Conservation (phyloP, 2,329 filamentous ascomycete species). For the Elsinoe perseae region DNA sequence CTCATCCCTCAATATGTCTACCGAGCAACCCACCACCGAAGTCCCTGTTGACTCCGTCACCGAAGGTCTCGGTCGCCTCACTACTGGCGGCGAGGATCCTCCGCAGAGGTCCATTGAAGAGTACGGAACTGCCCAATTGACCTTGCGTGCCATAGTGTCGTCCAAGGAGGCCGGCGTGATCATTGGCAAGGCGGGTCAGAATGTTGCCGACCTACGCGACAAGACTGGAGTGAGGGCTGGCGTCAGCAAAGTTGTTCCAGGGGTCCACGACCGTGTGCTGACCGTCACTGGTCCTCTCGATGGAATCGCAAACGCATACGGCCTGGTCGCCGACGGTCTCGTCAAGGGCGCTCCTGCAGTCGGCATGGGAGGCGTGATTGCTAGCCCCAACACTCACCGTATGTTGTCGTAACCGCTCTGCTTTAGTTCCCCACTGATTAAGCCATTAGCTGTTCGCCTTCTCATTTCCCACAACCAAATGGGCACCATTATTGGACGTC, state of each 20-base stretch:
- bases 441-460: slow-evolving; percentile 72
- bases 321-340: slow-evolving; percentile 82
- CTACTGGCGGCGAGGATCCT: slow-evolving; percentile 53
- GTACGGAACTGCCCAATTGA: slow-evolving; percentile 86
- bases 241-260: slow-evolving; percentile 96
- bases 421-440: slow-evolving; percentile 22
- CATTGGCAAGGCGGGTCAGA: slow-evolving; percentile 97
- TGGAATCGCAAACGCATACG: slow-evolving; percentile 84
- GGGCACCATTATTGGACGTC: slow-evolving; percentile 96
- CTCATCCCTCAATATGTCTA: slow-evolving; percentile 32
- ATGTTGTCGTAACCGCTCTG: slow-evolving; percentile 39
- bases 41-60: slow-evolving; percentile 31
- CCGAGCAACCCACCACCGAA: slow-evolving; percentile 31
- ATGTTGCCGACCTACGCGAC: slow-evolving; percentile 91
- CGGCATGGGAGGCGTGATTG: slow-evolving; percentile 88
- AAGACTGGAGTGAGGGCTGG: slow-evolving; percentile 97
- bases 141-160: slow-evolving; percentile 92
- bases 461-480: slow-evolving; percentile 99
- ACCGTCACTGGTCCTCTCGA: slow-evolving; percentile 89
- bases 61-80: slow-evolving; percentile 37
- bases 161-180: slow-evolving; percentile 99
- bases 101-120: slow-evolving; percentile 95
- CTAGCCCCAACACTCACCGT: slow-evolving; percentile 91
- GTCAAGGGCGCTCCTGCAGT: slow-evolving; percentile 89
- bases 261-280: slow-evolving; percentile 92